Evolutionary conservation across 2,329 filamentous ascomycete genomes (phyloP).

Genomic region (Ophiostoma tasmaniense): DNA sequence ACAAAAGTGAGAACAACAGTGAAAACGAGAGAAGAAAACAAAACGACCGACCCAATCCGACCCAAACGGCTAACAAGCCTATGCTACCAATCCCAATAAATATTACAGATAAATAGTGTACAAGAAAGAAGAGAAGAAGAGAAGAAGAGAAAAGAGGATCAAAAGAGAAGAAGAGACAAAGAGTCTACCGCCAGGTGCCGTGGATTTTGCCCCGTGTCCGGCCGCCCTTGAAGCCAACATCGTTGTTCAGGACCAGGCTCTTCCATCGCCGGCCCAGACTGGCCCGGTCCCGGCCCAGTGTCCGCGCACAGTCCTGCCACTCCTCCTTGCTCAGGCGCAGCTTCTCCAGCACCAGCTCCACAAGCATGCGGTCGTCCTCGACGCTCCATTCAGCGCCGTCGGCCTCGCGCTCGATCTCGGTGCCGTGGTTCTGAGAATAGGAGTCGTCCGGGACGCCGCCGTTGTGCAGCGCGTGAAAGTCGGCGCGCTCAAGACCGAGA

Average conservation of each 20-base stretch:
- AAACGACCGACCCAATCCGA: background rate
- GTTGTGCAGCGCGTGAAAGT: slow-evolving; percentile 46
- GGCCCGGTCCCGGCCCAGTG: slow-evolving; percentile 50
- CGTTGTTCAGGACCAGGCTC: slow-evolving; percentile 50
- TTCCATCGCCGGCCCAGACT: slow-evolving; percentile 54
- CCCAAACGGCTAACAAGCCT: background rate
- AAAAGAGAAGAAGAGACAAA: background rate
- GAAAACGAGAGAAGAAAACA: background rate
- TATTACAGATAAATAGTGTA: slow-evolving; percentile 11
- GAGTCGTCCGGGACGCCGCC: slow-evolving; percentile 24
- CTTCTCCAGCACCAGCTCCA: slow-evolving; percentile 61
- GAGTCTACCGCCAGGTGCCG: slow-evolving; percentile 45
- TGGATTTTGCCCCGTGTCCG: slow-evolving; percentile 36
- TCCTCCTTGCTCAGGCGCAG: slow-evolving; percentile 55
- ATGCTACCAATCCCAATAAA: slow-evolving; percentile 2
- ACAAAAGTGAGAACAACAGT: background rate
- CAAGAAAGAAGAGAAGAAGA: background rate
- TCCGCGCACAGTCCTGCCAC: slow-evolving; percentile 59
- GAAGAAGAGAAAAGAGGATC: background rate
- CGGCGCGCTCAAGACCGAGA: slow-evolving; percentile 48
- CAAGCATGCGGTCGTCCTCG: slow-evolving; percentile 56
- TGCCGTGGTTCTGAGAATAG: slow-evolving; percentile 21
- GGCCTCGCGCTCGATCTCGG: slow-evolving; percentile 35
- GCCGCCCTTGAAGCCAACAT: slow-evolving; percentile 47
- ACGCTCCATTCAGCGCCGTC: slow-evolving; percentile 48